Base-by-base conservation (phyloP, 257 asterid species). In the Plantago major region DNA sequence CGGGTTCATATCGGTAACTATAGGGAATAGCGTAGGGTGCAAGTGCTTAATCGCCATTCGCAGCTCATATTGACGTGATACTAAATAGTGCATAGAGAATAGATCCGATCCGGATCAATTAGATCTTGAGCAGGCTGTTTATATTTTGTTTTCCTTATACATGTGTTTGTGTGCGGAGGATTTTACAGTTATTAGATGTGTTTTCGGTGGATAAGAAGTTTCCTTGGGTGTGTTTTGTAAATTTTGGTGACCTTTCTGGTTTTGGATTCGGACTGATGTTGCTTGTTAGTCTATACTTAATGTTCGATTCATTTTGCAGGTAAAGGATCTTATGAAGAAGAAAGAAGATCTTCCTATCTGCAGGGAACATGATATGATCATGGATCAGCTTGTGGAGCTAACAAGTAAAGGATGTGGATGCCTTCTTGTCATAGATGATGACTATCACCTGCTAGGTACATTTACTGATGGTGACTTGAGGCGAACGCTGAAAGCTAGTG, bases 351-450 rank as follows among this genome's bases (percentile, higher is more conserved):
- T 91, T 64, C 98, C 98, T 10, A 71, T 85, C 19, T 91, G 98
- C 80, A 78, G 67, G 72, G 98, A 86, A 64, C 73, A 81, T 11
- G 96, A 88, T 73, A 63, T 86, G 16, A 91, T 91, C 64, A 91
- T 88, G 96, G 95, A 91, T 70, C 95, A 88, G 79, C 83, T 91
- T 46, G 95, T 88, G 10, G 98, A 91, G 84, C 74, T 91, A 59
- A 82, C 95, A 47, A 91, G 95, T 65, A 91, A 91, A 78, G 96
- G 95, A 4, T 91, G 94, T 60, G 98, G 98, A 12, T 91, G 98
- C 77, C 93, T 91, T 55, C 94, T 91, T 17, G 93, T 91, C 37
- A 76, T 84, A 65, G 86, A 82, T 58, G 81, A 78, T 15, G 77
- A 73, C 17, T 67, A 76, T 72, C 95, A 69, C 66, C 73, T 91